A percentile compares a stretch with the other conserved stretches of the same genome.
phyloP scores from a whole-genome alignment of 768 basidiomycete genomes.

The Boletus vermiculosoides region DNA sequence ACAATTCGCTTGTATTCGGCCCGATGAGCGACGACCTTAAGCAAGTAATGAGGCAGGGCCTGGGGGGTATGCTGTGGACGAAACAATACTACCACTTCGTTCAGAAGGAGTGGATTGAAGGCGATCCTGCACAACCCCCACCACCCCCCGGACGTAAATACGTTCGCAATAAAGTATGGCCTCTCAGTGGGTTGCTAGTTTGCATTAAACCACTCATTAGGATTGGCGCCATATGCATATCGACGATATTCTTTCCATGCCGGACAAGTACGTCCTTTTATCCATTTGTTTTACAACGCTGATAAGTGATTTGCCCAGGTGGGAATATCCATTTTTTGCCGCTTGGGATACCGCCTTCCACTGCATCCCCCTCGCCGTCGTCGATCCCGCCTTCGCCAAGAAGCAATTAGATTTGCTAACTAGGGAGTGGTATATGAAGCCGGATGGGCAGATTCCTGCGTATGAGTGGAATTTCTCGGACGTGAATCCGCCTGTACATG shows the following conservation, averaged over 20 bases:
- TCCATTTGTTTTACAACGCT: not conserved
- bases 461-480: constrained; percentile 99
- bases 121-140: constrained; percentile 92
- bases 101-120: constrained; percentile 94
- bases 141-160: constrained; percentile 88
- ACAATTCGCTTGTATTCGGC: constrained; percentile 73
- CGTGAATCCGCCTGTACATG: constrained; percentile 98
- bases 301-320: constrained; percentile 41
- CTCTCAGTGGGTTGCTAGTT: not conserved
- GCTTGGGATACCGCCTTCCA: constrained; percentile 99
- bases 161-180: constrained; percentile 74
- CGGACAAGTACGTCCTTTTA: constrained; percentile 73
- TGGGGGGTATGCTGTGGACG: constrained; percentile 97
- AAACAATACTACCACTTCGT: constrained; percentile 98
- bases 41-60: constrained; percentile 95
- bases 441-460: constrained; percentile 96
- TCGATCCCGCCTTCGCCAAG: constrained; percentile 95
- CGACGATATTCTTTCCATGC: constrained; percentile 97
- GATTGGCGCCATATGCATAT: constrained; percentile 97
- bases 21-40: constrained; percentile 89
- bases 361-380: constrained; percentile 94
- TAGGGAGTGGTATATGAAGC: constrained; percentile 99
- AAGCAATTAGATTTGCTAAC: constrained; percentile 96
- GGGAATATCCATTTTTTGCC: constrained; percentile 99
- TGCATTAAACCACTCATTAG: constrained; percentile 35